Evolutionary conservation across 345 rosid species (phyloP).

Genomic region (Eutrema japonicum): DNA sequence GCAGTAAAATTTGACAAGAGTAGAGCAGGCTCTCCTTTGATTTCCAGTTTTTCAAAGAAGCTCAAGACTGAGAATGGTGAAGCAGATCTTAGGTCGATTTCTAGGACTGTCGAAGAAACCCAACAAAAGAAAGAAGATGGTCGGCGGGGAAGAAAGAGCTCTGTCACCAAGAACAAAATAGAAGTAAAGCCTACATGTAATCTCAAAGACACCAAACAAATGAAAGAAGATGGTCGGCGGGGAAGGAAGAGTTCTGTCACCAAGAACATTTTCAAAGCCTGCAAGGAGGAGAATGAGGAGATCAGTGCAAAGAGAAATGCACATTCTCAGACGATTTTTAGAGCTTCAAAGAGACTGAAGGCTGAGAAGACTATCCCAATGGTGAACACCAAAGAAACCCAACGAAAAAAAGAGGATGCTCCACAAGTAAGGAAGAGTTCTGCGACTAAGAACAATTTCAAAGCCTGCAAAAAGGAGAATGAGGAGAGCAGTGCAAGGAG

Average conservation of each 20-base stretch:
- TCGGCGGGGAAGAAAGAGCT: slow-evolving; percentile 1
- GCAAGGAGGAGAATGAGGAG: background rate
- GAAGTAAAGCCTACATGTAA: slow-evolving; percentile 2
- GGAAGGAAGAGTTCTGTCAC: slow-evolving; percentile 20
- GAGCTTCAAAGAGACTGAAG: slow-evolving; percentile 33
- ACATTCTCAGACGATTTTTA: slow-evolving; percentile 9
- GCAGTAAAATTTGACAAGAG: slow-evolving; percentile 10
- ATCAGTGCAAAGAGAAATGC: background rate
- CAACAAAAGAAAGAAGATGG: slow-evolving; percentile 2
- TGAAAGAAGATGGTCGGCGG: slow-evolving; percentile 12
- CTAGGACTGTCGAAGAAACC: slow-evolving; percentile 7
- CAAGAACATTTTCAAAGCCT: slow-evolving; percentile 1
- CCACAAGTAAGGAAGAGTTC: slow-evolving; percentile 2
- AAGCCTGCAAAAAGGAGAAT: slow-evolving; percentile 1
- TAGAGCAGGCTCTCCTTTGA: background rate
- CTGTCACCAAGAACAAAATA: background rate
- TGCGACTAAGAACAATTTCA: slow-evolving; percentile 4
- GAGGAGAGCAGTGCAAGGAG: slow-evolving; percentile 1
- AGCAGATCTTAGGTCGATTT: background rate
- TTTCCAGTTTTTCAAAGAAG: slow-evolving; percentile 22
- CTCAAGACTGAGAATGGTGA: slow-evolving; percentile 23
- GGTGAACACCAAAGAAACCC: slow-evolving; percentile 20
- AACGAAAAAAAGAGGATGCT: slow-evolving; percentile 8
- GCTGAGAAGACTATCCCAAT: slow-evolving; percentile 12
- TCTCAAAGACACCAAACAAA: slow-evolving; percentile 14